Evolutionary conservation across 495 filamentous ascomycete species (phyloP).

Genomic region (Hypoxylon perforatum): DNA sequence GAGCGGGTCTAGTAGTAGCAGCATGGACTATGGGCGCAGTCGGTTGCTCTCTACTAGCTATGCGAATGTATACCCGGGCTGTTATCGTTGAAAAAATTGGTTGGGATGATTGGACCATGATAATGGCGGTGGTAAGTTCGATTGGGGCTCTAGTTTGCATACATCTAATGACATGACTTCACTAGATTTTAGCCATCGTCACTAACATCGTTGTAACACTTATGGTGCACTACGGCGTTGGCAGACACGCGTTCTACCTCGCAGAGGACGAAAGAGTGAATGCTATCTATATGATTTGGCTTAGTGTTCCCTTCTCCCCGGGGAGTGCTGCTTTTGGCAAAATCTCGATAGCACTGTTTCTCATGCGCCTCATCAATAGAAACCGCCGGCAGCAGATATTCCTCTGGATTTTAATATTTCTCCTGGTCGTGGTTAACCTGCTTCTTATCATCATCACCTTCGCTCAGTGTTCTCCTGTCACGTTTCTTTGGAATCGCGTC

Average conservation of each 20-base stretch:
- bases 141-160: background rate
- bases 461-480: background rate
- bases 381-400: background rate
- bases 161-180: background rate
- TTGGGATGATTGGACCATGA: background rate
- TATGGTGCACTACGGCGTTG: background rate
- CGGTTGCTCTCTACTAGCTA: background rate
- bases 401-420: constrained; percentile 3
- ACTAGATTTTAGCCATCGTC: background rate
- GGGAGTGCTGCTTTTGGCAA: background rate
- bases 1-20: background rate
- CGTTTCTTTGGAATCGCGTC: background rate
- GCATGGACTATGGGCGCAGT: background rate
- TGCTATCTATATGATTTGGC: background rate
- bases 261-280: background rate
- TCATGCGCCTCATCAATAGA: constrained; percentile 1
- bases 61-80: background rate
- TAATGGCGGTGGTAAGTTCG: background rate
- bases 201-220: background rate
- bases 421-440: background rate
- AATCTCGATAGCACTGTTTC: constrained; percentile 1
- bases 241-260: background rate
- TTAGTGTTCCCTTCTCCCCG: background rate
- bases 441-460: background rate
- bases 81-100: background rate